A percentile compares a stretch with the other conserved stretches of the same genome.
Conservation (phyloP, 1,284 basidiomycete species). For the Irpex sp. region DNA sequence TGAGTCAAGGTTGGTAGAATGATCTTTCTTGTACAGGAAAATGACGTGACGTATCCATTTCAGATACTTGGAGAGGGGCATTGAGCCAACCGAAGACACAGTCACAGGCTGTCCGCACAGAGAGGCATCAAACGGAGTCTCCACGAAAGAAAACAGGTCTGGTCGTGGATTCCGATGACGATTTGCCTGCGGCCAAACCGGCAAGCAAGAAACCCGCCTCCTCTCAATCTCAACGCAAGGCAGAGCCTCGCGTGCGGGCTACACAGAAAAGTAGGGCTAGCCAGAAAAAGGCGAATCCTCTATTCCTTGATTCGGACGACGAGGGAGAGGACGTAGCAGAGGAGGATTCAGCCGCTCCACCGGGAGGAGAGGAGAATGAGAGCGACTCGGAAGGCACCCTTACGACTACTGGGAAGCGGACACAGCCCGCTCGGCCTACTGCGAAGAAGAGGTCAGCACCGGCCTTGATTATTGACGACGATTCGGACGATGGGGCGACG, state of each 20-base stretch:
- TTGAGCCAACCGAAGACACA: conserved; percentile 13
- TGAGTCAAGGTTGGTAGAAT: conserved; percentile 34
- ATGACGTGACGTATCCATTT: background rate
- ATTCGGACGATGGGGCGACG: conserved; percentile 62
- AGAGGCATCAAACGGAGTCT: conserved; percentile 21
- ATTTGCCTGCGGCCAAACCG: conserved; percentile 2
- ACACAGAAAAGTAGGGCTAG: background rate
- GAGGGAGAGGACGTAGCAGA: conserved; percentile 1
- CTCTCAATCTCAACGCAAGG: background rate
- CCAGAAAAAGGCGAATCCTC: conserved; percentile 15
- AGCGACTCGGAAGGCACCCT: background rate
- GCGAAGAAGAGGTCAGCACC: conserved; percentile 27
- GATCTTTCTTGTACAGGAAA: conserved; percentile 6
- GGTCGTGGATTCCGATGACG: conserved; percentile 1
- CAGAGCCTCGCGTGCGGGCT: background rate
- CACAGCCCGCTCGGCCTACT: background rate
- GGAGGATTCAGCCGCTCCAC: background rate
- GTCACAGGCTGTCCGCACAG: conserved; percentile 7
- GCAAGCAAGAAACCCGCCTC: background rate
- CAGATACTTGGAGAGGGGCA: conserved; percentile 20
- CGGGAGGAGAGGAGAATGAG: background rate
- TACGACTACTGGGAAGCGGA: background rate
- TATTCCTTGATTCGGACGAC: conserved; percentile 23
- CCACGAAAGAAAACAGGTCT: conserved; percentile 9
- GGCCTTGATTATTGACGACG: conserved; percentile 49